phyloP scores from a whole-genome alignment of 139 green algal genomes.

The Chlorella sp. region DNA sequence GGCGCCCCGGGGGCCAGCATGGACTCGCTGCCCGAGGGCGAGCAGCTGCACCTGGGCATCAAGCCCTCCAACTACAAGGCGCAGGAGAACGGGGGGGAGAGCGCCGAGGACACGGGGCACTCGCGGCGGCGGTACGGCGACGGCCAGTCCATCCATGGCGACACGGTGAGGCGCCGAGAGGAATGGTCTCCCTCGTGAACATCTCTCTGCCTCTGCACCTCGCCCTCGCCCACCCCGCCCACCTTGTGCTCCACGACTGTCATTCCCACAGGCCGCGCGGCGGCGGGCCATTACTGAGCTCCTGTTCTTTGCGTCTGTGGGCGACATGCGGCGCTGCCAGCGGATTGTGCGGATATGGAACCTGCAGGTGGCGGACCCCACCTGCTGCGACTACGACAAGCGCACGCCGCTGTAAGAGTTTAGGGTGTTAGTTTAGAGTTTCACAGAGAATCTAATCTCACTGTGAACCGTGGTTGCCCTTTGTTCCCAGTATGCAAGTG shows the following conservation, averaged over 20 bases:
- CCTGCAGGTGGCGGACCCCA: conserved; percentile 76
- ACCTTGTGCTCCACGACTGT: not conserved
- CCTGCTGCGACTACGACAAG: conserved; percentile 89
- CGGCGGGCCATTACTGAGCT: conserved; percentile 88
- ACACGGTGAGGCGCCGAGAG: conserved; percentile 35
- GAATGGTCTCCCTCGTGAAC: too few species aligned
- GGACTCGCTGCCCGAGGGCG: too few species aligned
- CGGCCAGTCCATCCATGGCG: conserved; percentile 46
- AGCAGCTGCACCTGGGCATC: not conserved
- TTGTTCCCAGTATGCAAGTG: too few species aligned
- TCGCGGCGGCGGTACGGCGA: not conserved
- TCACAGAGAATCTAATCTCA: too few species aligned
- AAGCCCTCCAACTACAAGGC: not conserved
- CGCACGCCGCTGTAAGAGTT: conserved; percentile 85
- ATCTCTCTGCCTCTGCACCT: not conserved
- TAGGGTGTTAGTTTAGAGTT: too few species aligned
- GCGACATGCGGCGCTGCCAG: conserved; percentile 79
- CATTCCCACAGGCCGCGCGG: conserved; percentile 70
- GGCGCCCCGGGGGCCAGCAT: too few species aligned
- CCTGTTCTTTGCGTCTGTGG: conserved; percentile 89
- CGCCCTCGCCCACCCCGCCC: not conserved
- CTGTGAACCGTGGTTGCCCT: too few species aligned
- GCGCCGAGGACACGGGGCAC: conserved; percentile 21
- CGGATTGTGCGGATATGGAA: conserved; percentile 78
- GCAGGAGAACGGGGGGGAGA: conserved; percentile 1